Evolutionary conservation across 2,329 filamentous ascomycete species (phyloP), one percentile per base, ranked within the genome.

Genomic region (Cadophora luteo-olivacea): DNA sequence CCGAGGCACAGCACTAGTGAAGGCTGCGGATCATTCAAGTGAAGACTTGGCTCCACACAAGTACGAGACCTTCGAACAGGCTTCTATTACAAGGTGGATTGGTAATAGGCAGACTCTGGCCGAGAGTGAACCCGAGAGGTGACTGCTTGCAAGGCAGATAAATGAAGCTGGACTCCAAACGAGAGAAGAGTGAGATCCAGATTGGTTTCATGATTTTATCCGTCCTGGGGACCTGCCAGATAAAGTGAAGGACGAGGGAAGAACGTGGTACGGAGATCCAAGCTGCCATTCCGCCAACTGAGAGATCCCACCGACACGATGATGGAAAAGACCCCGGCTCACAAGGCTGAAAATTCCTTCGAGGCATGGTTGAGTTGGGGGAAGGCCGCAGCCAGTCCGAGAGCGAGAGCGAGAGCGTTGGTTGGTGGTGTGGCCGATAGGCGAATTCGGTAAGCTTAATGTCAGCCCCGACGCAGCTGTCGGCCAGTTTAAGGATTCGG

Each of bases 61-160:
- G 32, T 16, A 24, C 24, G 36, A 57, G 63, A 29, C 6, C 25
- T 45, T 65, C 49, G 38, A 36, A 45, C n/a, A 57, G 32, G 36
- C 29, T 48, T 33, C 25, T 48, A 58, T 24, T 32, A 54, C 45
- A 48, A n/a, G 54, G 11, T n/a, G 11, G 54, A n/a, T 25, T 61
- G 55, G 36, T 33, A 66, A 25, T 41, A 66, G 64, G 64, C 55
- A 66, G 55, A 52, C 55, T 61, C 29, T 33, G 16, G 11, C 38
- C 63, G 63, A 65, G 14, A 60, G 24, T 29, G 32, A 52, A 24
- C 19, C n/a, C 55, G 9, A 33, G 19, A 24, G n/a, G 38, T 58
- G n/a, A 16, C 16, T 55, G n/a, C n/a, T 58, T 38, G 55, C 19
- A 41, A 38, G 33, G 3, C 14, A 58, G 16, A 38, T 41, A 58